Evolutionary conservation across 305 asterid species (phyloP).

Genomic region (Nicotiana rustica): DNA sequence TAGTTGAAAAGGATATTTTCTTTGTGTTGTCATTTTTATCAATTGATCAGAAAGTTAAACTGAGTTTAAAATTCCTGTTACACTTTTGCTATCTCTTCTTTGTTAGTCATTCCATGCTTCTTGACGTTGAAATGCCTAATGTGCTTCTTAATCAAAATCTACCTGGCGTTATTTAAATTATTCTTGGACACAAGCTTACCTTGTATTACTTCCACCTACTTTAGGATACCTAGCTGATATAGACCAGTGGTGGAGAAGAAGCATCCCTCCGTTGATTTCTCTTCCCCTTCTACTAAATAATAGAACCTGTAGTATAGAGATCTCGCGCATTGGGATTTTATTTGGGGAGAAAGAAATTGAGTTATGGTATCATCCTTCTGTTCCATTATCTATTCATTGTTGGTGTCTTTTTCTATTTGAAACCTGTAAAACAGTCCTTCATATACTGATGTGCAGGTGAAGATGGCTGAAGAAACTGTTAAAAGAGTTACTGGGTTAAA

Average conservation of each 20-base stretch:
- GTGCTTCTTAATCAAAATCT: conserved; percentile 27
- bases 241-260: conserved; percentile 12
- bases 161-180: conserved; percentile 21
- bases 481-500: conserved; percentile 89
- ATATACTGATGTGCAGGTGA: conserved; percentile 49
- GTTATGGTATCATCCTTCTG: conserved; percentile 17
- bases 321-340: not conserved
- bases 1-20: conserved; percentile 13
- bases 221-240: conserved; percentile 19
- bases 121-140: not conserved
- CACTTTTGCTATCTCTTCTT: conserved; percentile 17
- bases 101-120: conserved; percentile 12
- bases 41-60: conserved; percentile 16
- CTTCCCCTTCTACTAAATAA: not conserved
- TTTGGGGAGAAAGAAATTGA: not conserved
- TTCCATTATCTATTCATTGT: not conserved
- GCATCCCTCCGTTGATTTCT: not conserved
- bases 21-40: not conserved
- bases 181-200: not conserved
- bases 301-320: conserved; percentile 1
- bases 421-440: conserved; percentile 5
- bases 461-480: conserved; percentile 91
- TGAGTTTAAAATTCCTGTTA: conserved; percentile 26
- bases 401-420: not conserved
- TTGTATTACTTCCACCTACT: not conserved